phyloP scores from a whole-genome alignment of 2,329 filamentous ascomycete species.

The Pseudomassariella vexata region DNA sequence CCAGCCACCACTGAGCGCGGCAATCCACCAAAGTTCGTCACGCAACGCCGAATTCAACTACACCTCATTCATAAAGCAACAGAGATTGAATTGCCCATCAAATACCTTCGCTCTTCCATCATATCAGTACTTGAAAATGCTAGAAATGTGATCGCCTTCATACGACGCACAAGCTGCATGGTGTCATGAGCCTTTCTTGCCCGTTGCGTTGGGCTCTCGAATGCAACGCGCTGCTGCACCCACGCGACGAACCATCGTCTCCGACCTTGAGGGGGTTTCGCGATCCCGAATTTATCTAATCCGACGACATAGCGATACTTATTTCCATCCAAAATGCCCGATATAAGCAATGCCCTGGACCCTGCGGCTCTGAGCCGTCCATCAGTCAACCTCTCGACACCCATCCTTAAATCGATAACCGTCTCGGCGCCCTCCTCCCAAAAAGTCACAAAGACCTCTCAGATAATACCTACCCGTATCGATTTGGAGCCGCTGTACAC shows the following conservation, averaged over 20 bases:
- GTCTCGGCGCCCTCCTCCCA: conserved; percentile 41
- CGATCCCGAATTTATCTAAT: conserved; percentile 11
- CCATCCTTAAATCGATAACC: conserved; percentile 54
- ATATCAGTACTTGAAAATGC: conserved; percentile 31
- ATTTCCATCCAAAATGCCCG: conserved; percentile 44
- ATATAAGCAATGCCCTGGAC: no score
- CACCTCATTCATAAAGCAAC: no score
- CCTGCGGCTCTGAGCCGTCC: conserved; percentile 62
- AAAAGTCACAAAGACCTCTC: conserved; percentile 53
- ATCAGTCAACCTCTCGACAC: conserved; percentile 51
- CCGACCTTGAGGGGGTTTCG: not conserved
- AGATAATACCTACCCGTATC: conserved; percentile 60
- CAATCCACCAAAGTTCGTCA: conserved; percentile 16
- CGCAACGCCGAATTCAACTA: no score
- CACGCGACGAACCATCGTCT: conserved; percentile 33
- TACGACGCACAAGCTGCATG: conserved; percentile 29
- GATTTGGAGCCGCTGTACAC: conserved; percentile 62
- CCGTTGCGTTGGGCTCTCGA: conserved; percentile 40
- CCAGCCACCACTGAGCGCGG: no score
- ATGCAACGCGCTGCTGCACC: conserved; percentile 22
- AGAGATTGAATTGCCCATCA: no score
- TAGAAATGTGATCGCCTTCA: conserved; percentile 35
- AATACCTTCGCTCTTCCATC: conserved; percentile 40
- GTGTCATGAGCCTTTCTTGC: conserved; percentile 35
- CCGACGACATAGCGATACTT: not conserved